phyloP scores from a whole-genome alignment of 768 basidiomycete genomes.

The Xerocomus potaroensis region DNA sequence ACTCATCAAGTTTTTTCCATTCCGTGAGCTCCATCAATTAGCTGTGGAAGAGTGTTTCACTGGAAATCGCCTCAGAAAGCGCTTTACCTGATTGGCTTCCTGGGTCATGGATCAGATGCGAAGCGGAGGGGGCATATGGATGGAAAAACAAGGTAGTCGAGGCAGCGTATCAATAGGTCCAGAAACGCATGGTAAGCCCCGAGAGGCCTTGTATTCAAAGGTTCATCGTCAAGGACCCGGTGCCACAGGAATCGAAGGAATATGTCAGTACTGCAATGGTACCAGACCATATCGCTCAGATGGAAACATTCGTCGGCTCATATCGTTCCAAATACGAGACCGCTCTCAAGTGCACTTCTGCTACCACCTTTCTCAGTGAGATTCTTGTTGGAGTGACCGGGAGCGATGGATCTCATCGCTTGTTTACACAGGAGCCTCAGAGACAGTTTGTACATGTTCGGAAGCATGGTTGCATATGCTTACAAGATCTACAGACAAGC shows the following conservation, averaged over 20 bases:
- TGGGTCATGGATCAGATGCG: slow-evolving; percentile 34
- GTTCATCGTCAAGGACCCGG: neutral
- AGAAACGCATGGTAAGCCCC: slow-evolving; percentile 25
- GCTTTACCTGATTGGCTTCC: slow-evolving; percentile 34
- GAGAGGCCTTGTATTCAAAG: neutral
- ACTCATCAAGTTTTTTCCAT: slow-evolving; percentile 9
- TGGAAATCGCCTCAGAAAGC: slow-evolving; percentile 2
- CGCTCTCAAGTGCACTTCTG: slow-evolving; percentile 7
- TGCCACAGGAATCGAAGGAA: neutral
- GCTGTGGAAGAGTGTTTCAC: neutral
- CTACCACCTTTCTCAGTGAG: slow-evolving; percentile 10
- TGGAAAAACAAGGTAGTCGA: slow-evolving; percentile 5
- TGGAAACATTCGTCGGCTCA: slow-evolving; percentile 8
- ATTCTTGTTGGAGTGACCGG: neutral
- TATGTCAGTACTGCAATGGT: slow-evolving; percentile 2
- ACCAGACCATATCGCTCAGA: slow-evolving; percentile 11
- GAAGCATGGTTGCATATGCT: neutral
- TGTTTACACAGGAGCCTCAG: neutral
- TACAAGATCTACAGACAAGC: neutral
- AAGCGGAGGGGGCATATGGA: slow-evolving; percentile 19
- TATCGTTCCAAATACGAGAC: slow-evolving; percentile 1
- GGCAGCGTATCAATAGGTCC: slow-evolving; percentile 23
- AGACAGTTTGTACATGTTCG: neutral
- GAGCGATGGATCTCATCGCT: too few relatives aligned
- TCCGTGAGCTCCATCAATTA: slow-evolving; percentile 5